Evolutionary conservation across 805 yeast species (phyloP).

Genomic region (Ogataea wickerhamii): DNA sequence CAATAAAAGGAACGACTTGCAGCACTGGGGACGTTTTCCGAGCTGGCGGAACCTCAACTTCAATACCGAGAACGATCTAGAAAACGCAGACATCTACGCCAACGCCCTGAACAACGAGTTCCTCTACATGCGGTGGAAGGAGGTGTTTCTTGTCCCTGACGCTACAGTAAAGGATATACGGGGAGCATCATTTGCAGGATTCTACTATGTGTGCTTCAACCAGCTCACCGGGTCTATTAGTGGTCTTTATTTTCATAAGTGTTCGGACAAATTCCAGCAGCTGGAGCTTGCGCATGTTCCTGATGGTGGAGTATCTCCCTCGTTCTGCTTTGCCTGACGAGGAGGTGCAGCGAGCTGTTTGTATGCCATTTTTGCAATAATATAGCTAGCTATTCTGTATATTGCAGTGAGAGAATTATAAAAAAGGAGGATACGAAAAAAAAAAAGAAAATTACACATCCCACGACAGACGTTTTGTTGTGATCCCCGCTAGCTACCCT

Average conservation of each 20-base stretch:
- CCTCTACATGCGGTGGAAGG: constrained; percentile 94
- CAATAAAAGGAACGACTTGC: constrained; percentile 47
- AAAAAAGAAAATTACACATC: no score
- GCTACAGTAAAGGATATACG: constrained; percentile 54
- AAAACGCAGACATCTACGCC: constrained; percentile 25
- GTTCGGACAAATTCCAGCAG: constrained; percentile 78
- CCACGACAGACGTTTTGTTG: no score
- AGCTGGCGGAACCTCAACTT: constrained; percentile 34
- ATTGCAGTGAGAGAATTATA: no score
- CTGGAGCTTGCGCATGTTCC: constrained; percentile 58
- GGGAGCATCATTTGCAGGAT: constrained; percentile 89
- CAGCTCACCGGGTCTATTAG: constrained; percentile 69
- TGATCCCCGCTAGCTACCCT: no score
- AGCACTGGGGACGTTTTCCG: constrained; percentile 59
- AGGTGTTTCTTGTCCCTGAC: constrained; percentile 80
- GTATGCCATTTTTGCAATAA: no score
- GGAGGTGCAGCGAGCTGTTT: no score
- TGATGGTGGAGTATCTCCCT: constrained; percentile 41
- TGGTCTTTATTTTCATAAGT: constrained; percentile 79
- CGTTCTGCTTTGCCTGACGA: constrained; percentile 25
- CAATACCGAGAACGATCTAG: constrained; percentile 29
- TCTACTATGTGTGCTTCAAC: constrained; percentile 82
- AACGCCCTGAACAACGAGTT: constrained; percentile 38
- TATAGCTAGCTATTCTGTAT: no score
- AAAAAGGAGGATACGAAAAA: no score